phyloP scores from a whole-genome alignment of 371 early-diverging fungal species.

The Rhizopus arrhizus region DNA sequence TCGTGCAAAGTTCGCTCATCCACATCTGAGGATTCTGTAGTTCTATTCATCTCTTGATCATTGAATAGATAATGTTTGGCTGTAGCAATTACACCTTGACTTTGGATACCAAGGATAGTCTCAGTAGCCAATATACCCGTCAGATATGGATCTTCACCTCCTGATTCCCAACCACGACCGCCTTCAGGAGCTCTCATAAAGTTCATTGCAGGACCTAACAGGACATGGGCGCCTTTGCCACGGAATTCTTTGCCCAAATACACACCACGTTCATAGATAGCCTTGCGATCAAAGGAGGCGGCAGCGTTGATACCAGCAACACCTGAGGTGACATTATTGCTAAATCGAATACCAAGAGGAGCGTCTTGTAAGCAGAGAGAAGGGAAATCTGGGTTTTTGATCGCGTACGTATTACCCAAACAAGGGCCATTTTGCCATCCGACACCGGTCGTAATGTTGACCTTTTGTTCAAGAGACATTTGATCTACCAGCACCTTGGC shows the following conservation, averaged over 20 bases:
- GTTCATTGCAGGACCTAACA: slow-evolving; percentile 55
- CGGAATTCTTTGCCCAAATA: slow-evolving; percentile 59
- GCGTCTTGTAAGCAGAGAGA: slow-evolving; percentile 61
- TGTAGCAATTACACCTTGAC: slow-evolving; percentile 49
- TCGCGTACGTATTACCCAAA: slow-evolving; percentile 50
- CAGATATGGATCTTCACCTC: slow-evolving; percentile 65
- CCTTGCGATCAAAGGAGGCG: slow-evolving; percentile 52
- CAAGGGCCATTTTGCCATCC: slow-evolving; percentile 44
- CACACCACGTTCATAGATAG: slow-evolving; percentile 47
- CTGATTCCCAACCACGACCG: slow-evolving; percentile 64
- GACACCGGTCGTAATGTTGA: slow-evolving; percentile 49
- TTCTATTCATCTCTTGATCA: slow-evolving; percentile 46
- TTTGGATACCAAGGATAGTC: slow-evolving; percentile 41
- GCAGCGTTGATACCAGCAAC: slow-evolving; percentile 56
- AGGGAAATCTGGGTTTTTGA: slow-evolving; percentile 48
- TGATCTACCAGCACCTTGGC: slow-evolving; percentile 31
- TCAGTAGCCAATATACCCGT: slow-evolving; percentile 38
- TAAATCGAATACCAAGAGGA: slow-evolving; percentile 52
- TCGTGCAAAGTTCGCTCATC: slow-evolving; percentile 59
- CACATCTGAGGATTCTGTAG: slow-evolving; percentile 28
- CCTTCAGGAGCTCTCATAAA: slow-evolving; percentile 46
- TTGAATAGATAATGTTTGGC: slow-evolving; percentile 54
- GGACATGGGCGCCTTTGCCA: slow-evolving; percentile 49
- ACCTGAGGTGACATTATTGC: slow-evolving; percentile 43
- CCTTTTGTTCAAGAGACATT: slow-evolving; percentile 44